Percentiles rank a stretch among this genome's conserved stretches.
phyloP scores from a whole-genome alignment of 2,329 filamentous ascomycete genomes.

The Verticillium longisporum region DNA sequence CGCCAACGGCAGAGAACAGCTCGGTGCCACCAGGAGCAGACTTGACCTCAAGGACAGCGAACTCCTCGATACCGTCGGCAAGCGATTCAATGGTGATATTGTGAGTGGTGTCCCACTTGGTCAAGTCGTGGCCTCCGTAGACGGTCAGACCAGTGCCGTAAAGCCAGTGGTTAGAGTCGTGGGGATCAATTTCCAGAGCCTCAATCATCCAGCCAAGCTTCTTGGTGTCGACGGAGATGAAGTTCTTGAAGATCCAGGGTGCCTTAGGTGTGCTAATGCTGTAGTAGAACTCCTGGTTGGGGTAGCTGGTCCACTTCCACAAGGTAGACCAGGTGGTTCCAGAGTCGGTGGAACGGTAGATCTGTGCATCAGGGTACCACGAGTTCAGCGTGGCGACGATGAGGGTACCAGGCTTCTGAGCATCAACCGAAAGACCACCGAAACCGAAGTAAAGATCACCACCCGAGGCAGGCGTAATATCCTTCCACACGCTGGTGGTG shows the following conservation, averaged over 20 bases:
- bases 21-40: slow-evolving; percentile 43
- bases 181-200: slow-evolving; percentile 48
- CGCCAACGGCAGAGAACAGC: slow-evolving; percentile 42
- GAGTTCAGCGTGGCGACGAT: slow-evolving; percentile 51
- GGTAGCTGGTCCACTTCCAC: slow-evolving; percentile 44
- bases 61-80: slow-evolving; percentile 49
- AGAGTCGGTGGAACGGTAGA: slow-evolving; percentile 49
- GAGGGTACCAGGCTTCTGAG: slow-evolving; percentile 46
- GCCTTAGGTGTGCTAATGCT: slow-evolving; percentile 19
- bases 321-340: slow-evolving; percentile 48
- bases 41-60: slow-evolving; percentile 39
- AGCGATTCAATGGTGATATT: slow-evolving; percentile 44
- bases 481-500: slow-evolving; percentile 37
- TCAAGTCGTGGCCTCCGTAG: slow-evolving; percentile 47
- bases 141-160: slow-evolving; percentile 54
- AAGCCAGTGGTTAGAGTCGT: slow-evolving; percentile 53
- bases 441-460: slow-evolving; percentile 44
- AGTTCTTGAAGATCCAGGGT: slow-evolving; percentile 46
- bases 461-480: slow-evolving; percentile 48
- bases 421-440: slow-evolving; percentile 47
- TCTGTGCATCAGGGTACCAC: slow-evolving; percentile 52
- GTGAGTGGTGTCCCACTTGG: slow-evolving; percentile 42
- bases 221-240: slow-evolving; percentile 39
- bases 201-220: slow-evolving; percentile 57
- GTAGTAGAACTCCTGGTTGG: slow-evolving; percentile 27